Base-by-base conservation (phyloP, 2,329 filamentous ascomycete genomes). In the Verticillium longisporum region DNA sequence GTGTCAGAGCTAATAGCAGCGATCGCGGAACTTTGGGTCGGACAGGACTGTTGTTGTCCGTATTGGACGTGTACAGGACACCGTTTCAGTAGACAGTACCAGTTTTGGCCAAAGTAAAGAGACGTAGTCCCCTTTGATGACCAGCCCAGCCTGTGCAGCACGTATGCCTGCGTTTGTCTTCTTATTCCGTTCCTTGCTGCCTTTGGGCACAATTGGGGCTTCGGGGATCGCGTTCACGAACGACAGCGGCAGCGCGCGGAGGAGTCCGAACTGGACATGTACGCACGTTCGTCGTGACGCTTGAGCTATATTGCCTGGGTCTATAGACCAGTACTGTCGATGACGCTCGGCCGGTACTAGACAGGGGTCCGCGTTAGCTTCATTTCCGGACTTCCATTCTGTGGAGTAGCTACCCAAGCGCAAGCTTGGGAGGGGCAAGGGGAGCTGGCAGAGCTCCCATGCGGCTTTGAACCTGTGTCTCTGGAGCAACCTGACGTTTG, bases 271-370 rank as follows among this genome's bases (percentile, higher is more conserved):
- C 21, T 18, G 57, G 34, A 31, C 13, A 13, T 14, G n/a, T 31
- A 7, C 10, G 31, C n/a, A 18, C 31, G 10, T 6, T 34, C 57
- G 26, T 7, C 2, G 37, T 15, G 26, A 21, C 61, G 64, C 64
- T 61, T 62, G 64, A 38, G 59, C 61, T 64, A 64, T 67, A 66
- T 63, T 61, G 62, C 61, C 26, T 60, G 41, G 50, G 60, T 60
- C 62, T 67, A 67, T 65, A 11, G 60, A 64, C 65, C 65, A 56
- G 66, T 26, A 34, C 3, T 10, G 53, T 54, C 57, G 41, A 59
- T 54, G 57, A 55, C 45, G 45, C 45, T 50, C 45, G 45, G 45
- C 18, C 45, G 45, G 45, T 7, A 18, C 45, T 50, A 50, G 45
- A 50, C 45, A 50, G 45, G 45, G 45, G 7, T 4, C 45, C n/a